Conservation (phyloP, 495 filamentous ascomycete species). For the Tuber borchii region DNA sequence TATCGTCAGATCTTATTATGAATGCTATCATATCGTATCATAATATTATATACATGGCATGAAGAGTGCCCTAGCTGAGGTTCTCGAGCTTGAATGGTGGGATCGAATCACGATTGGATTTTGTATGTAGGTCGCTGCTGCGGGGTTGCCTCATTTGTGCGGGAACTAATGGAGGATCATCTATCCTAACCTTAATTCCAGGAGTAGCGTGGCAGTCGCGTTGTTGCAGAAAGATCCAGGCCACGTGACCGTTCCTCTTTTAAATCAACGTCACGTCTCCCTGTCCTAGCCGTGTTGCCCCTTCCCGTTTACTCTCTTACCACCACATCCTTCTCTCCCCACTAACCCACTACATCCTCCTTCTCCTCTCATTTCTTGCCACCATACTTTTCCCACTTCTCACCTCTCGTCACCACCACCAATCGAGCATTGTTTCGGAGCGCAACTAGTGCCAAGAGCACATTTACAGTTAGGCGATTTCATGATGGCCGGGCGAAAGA, state of each 20-base stretch:
- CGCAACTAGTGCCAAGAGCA: neutral
- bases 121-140: neutral
- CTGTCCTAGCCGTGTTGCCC: neutral
- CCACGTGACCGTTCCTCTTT: neutral
- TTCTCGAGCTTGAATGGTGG: neutral
- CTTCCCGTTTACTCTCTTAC: neutral
- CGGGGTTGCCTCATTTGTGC: neutral
- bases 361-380: neutral
- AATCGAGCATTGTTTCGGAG: neutral
- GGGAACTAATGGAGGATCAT: neutral
- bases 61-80: neutral
- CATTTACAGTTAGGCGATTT: neutral
- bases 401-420: neutral
- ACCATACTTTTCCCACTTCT: too few relatives aligned
- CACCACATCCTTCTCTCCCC: neutral
- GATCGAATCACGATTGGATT: neutral
- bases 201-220: neutral
- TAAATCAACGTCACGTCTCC: constrained; percentile 1
- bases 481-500: neutral
- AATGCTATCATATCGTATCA: neutral
- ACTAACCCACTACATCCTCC: neutral
- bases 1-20: neutral
- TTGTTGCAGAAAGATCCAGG: neutral
- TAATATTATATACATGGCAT: too few relatives aligned
- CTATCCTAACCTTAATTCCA: too few relatives aligned